Percentiles rank a stretch among this genome's conserved stretches.
phyloP scores from a whole-genome alignment of 257 asterid genomes.

The Penstemon davidsonii region DNA sequence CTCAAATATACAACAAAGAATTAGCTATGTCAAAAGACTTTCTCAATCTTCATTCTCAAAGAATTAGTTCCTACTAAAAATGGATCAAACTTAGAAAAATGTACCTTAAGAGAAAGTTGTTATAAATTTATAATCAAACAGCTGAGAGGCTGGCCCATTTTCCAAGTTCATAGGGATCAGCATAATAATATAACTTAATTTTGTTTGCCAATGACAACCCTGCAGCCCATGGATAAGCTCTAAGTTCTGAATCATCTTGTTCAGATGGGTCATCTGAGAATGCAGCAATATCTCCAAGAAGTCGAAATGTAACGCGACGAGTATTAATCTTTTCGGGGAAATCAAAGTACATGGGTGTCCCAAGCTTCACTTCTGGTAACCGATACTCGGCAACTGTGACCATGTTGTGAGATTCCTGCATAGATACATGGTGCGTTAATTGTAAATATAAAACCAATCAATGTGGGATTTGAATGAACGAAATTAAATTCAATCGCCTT shows the following conservation, averaged over 20 bases:
- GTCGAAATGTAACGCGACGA: conserved; percentile 71
- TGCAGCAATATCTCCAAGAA: conserved; percentile 82
- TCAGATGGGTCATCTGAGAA: conserved; percentile 81
- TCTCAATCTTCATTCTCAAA: background rate
- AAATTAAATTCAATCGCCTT: background rate
- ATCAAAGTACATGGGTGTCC: conserved; percentile 90
- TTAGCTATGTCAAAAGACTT: conserved; percentile 23
- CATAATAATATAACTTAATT: conserved; percentile 80
- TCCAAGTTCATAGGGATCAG: conserved; percentile 87
- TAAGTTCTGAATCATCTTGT: conserved; percentile 66
- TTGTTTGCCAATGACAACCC: conserved; percentile 79
- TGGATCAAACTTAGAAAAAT: conserved; percentile 12
- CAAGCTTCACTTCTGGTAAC: conserved; percentile 83
- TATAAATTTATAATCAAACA: conserved; percentile 39
- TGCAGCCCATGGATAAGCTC: conserved; percentile 59
- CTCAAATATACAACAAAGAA: conserved; percentile 24
- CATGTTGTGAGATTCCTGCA: conserved; percentile 77
- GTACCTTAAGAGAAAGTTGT: background rate
- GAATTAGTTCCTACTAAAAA: background rate
- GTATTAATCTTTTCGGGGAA: conserved; percentile 74
- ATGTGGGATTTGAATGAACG: background rate
- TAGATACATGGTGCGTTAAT: conserved; percentile 2
- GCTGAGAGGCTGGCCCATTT: conserved; percentile 96
- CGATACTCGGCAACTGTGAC: conserved; percentile 78
- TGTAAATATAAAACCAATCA: background rate